Percentiles rank a stretch among this genome's conserved stretches.
Conservation (phyloP, 129 eudicot genomes). For the Flaveria trinervia region DNA sequence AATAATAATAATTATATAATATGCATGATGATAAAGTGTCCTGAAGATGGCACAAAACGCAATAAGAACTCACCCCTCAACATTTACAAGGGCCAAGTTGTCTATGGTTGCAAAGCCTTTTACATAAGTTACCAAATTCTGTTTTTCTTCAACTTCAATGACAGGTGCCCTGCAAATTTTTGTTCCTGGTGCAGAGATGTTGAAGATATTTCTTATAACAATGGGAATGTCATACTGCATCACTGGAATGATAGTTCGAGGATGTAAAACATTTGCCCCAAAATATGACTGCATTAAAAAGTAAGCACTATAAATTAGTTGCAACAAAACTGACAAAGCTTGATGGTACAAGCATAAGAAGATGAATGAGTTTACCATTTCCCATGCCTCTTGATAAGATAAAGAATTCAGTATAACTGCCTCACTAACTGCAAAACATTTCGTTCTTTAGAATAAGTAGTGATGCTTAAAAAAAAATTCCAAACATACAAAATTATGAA, state of each 20-base stretch:
- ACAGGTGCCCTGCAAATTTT: conserved; percentile 63
- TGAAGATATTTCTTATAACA: conserved; percentile 90
- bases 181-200: conserved; percentile 98
- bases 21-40: not conserved
- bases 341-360: conserved; percentile 24
- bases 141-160: conserved; percentile 48
- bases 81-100: conserved; percentile 92
- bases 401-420: conserved; percentile 81
- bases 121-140: conserved; percentile 56
- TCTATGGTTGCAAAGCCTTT: conserved; percentile 99
- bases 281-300: conserved; percentile 82
- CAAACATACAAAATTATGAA: conserved; percentile 3
- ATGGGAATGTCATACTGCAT: conserved; percentile 96
- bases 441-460: conserved; percentile 27
- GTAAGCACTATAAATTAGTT: conserved; percentile 19
- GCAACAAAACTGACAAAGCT: conserved; percentile 12
- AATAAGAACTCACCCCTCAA: conserved; percentile 81
- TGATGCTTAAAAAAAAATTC: conserved; percentile 20
- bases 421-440: conserved; percentile 75
- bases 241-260: conserved; percentile 98
- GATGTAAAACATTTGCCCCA: conserved; percentile 99
- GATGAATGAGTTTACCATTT: conserved; percentile 64
- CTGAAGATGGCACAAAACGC: conserved; percentile 11
- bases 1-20: not conserved
- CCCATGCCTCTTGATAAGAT: conserved; percentile 99